Evolutionary conservation across 257 asterid species (phyloP).

Genomic region (Gentiana straminea): DNA sequence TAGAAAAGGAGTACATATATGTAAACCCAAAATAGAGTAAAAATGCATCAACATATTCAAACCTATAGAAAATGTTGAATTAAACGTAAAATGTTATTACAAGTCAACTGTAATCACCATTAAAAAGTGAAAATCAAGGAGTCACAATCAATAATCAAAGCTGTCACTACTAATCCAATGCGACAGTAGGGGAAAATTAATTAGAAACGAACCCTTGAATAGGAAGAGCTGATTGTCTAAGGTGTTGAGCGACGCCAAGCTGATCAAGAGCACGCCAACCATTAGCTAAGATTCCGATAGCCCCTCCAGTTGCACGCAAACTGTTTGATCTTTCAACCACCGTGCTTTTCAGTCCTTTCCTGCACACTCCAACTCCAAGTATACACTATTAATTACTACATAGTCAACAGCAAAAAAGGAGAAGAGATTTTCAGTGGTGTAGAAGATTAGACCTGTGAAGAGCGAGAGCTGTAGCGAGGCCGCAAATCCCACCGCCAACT

Average conservation of each 20-base stretch:
- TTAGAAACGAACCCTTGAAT: conserved; percentile 13
- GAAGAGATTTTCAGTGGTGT: neutral
- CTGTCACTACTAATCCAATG: too few species aligned
- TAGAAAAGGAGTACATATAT: too few species aligned
- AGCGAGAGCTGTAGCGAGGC: conserved; percentile 36
- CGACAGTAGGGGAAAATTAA: neutral
- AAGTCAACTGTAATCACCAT: too few species aligned
- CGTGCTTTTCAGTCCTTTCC: conserved; percentile 24
- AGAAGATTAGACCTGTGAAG: conserved; percentile 18
- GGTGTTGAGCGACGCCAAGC: conserved; percentile 24
- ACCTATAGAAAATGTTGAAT: too few species aligned
- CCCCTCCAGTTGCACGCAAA: conserved; percentile 25
- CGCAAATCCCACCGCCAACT: conserved; percentile 32
- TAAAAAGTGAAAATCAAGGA: too few species aligned
- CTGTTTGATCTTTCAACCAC: conserved; percentile 23
- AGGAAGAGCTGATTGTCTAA: conserved; percentile 18
- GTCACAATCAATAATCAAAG: too few species aligned
- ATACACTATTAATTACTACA: neutral
- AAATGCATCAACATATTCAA: too few species aligned
- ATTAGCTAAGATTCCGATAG: conserved; percentile 19
- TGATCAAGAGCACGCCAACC: conserved; percentile 41
- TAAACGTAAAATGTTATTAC: too few species aligned
- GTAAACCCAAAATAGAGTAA: too few species aligned
- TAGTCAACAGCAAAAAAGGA: neutral
- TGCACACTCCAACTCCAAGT: neutral